Percentiles rank a stretch among this genome's conserved stretches.
These are phyloP conservation scores for Pulveroboletus sp. DNA, from an alignment of 768 basidiomycete genomes.

Conservation along the genomic window DNA sequence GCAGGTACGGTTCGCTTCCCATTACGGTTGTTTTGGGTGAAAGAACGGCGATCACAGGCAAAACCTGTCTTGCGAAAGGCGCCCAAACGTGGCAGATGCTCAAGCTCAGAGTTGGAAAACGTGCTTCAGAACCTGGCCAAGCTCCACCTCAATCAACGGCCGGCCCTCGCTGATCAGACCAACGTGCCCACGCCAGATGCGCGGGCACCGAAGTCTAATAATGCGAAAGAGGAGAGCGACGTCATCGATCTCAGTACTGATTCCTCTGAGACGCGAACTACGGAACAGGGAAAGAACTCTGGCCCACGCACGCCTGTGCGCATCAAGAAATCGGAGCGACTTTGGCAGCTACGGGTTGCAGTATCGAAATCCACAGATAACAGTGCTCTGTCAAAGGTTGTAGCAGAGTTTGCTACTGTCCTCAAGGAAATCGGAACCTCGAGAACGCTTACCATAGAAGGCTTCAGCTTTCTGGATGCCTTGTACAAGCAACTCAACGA, in stretches of 20 bases:
- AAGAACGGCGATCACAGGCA: conserved; percentile 15
- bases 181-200: conserved; percentile 35
- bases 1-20: conserved; percentile 25
- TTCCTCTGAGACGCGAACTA: conserved; percentile 29
- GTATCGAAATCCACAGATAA: conserved; percentile 52
- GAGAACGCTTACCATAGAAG: conserved; percentile 64
- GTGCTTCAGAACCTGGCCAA: conserved; percentile 59
- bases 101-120: conserved; percentile 46
- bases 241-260: conserved; percentile 46
- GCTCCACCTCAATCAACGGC: conserved; percentile 51
- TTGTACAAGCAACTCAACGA: conserved; percentile 68
- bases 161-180: conserved; percentile 48
- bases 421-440: conserved; percentile 61
- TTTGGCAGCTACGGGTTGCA: conserved; percentile 44
- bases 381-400: conserved; percentile 45
- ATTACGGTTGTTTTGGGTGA: background rate
- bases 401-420: conserved; percentile 58
- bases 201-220: conserved; percentile 32
- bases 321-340: conserved; percentile 42
- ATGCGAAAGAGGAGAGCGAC: conserved; percentile 20
- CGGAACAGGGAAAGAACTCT: conserved; percentile 15
- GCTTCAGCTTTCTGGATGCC: conserved; percentile 64
- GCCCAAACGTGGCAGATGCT: conserved; percentile 20
- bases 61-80: conserved; percentile 27
- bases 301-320: conserved; percentile 32